A percentile compares a stretch with the other conserved stretches of the same genome.
These are phyloP conservation scores for Cryptosporidium meleagridis DNA, from an alignment of 169 alveolate genomes.

Conservation along the genomic window DNA sequence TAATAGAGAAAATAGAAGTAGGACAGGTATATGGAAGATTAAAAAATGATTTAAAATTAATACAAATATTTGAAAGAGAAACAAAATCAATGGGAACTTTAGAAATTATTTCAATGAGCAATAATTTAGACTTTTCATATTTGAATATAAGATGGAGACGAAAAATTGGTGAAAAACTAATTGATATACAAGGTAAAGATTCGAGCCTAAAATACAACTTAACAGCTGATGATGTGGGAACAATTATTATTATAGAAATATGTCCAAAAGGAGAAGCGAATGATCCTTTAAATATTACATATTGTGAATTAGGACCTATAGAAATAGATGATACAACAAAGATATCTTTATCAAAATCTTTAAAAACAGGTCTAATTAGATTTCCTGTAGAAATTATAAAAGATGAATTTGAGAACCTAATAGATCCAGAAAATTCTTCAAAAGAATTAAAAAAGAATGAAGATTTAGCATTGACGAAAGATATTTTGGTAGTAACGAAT, in stretches of 20 bases:
- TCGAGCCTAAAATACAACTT: not conserved
- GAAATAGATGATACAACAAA: conserved; percentile 39
- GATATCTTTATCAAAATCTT: conserved; percentile 20
- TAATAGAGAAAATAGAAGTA: conserved; percentile 9
- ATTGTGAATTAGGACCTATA: conserved; percentile 57
- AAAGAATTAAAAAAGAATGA: not conserved
- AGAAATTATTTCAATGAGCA: not conserved
- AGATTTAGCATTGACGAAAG: not conserved
- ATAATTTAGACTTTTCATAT: not conserved
- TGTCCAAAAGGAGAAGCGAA: conserved; percentile 20
- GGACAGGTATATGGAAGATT: conserved; percentile 49
- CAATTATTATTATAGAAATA: conserved; percentile 25
- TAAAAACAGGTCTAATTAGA: conserved; percentile 31
- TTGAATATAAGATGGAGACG: conserved; percentile 33
- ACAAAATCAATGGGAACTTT: conserved; percentile 42
- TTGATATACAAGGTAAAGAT: conserved; percentile 27
- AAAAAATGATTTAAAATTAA: conserved; percentile 1
- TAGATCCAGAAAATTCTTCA: not conserved
- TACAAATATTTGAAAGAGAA: conserved; percentile 18
- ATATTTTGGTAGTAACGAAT: conserved; percentile 32
- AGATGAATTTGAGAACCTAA: conserved; percentile 10
- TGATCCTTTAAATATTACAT: conserved; percentile 6
- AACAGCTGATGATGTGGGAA: conserved; percentile 71
- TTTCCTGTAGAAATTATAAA: conserved; percentile 35
- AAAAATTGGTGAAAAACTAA: conserved; percentile 9